A percentile compares a stretch with the other conserved stretches of the same genome.
phyloP scores from a whole-genome alignment of 495 filamentous ascomycete genomes.

The Podospora fimiseda region DNA sequence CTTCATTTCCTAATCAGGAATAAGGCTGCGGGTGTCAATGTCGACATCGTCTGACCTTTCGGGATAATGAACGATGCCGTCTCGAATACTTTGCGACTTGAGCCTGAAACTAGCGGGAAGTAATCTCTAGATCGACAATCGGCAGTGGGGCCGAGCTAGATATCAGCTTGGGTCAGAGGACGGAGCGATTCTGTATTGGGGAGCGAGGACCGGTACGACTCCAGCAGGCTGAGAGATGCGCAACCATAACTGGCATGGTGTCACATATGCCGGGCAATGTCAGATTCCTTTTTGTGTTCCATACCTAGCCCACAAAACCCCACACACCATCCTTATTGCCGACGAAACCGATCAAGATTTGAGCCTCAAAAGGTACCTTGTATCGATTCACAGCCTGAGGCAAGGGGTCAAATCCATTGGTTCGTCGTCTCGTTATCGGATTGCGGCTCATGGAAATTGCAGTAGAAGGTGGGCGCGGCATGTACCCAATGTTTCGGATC shows the following conservation, averaged over 20 bases:
- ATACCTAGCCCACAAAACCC: neutral
- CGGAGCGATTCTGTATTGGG: neutral
- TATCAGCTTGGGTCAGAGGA: neutral
- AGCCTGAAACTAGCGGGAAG: neutral
- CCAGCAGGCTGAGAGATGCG: constrained; percentile 1
- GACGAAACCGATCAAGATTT: too few relatives aligned
- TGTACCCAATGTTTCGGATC: too few relatives aligned
- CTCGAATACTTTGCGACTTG: neutral
- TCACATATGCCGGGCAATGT: constrained; percentile 4
- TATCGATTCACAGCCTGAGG: too few relatives aligned
- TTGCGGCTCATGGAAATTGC: too few relatives aligned
- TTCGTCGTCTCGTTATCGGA: too few relatives aligned
- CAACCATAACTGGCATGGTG: constrained; percentile 1
- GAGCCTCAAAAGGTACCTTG: neutral
- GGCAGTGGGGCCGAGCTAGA: neutral
- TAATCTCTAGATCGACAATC: neutral
- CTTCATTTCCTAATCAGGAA: neutral
- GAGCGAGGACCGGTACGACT: neutral
- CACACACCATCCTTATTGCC: too few relatives aligned
- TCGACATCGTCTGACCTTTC: neutral
- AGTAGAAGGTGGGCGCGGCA: too few relatives aligned
- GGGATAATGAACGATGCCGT: neutral
- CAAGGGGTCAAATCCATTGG: too few relatives aligned
- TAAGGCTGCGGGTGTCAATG: neutral
- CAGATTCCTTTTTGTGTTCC: neutral